These are phyloP conservation scores for Effrenium voratum DNA, from an alignment of 73 alveolate genomes.

Conservation along the genomic window DNA sequence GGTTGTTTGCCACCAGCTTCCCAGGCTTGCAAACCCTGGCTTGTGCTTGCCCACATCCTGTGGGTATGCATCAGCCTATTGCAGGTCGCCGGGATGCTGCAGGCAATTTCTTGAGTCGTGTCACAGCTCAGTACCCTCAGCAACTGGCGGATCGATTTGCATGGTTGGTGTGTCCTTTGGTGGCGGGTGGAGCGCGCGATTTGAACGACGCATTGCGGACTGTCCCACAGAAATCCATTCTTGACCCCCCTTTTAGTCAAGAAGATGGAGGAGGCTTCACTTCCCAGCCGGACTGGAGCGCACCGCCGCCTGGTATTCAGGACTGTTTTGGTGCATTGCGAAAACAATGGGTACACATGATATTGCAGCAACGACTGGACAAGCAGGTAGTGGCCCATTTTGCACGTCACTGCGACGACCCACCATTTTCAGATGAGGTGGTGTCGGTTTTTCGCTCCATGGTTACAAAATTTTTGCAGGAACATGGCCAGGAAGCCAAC, in stretches of 20 bases:
- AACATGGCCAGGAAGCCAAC: not conserved
- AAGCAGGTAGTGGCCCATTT: not conserved
- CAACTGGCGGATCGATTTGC: not conserved
- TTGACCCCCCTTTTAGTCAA: not conserved
- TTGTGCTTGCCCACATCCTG: not conserved
- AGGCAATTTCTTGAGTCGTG: not conserved
- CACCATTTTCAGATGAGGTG: not conserved
- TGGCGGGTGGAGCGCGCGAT: not conserved
- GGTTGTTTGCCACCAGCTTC: not conserved
- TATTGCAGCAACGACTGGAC: not conserved
- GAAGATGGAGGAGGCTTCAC: not conserved
- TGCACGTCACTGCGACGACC: not conserved
- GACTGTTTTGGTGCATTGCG: not conserved
- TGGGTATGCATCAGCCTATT: not conserved
- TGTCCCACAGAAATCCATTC: not conserved
- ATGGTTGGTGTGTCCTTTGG: not conserved
- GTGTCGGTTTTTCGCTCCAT: not conserved
- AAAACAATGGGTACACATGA: too few species aligned
- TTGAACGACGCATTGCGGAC: not conserved
- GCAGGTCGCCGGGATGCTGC: not conserved
- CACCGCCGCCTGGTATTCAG: not conserved
- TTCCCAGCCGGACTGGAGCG: conserved; percentile 6
- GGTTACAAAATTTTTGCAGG: not conserved
- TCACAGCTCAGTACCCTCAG: not conserved
- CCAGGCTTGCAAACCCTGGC: not conserved